These are phyloP conservation scores for Didymella pinodella DNA, from an alignment of 2,329 filamentous ascomycete species.

Conservation along the genomic window DNA sequence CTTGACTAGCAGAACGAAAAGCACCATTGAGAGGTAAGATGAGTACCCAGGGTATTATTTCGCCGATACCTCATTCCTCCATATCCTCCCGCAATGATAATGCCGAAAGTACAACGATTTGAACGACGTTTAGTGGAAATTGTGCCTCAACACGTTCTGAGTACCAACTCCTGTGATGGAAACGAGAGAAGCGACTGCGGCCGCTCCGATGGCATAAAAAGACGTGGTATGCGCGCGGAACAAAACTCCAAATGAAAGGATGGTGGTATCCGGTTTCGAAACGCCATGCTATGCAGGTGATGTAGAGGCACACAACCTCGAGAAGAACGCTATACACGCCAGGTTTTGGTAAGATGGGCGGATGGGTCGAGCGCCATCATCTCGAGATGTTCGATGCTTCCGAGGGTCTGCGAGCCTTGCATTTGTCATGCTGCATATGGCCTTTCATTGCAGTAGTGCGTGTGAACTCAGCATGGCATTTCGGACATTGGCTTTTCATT, in stretches of 20 bases:
- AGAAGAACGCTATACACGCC: neutral
- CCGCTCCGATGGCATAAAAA: neutral
- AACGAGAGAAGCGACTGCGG: neutral
- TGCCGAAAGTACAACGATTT: neutral
- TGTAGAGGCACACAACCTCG: neutral
- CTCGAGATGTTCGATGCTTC: slow-evolving; percentile 39
- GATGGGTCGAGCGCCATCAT: neutral
- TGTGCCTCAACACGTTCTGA: neutral
- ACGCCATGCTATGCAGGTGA: slow-evolving; percentile 18
- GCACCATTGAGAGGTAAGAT: neutral
- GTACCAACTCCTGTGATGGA: neutral
- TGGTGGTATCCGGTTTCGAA: neutral
- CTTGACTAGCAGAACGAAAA: neutral
- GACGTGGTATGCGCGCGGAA: neutral
- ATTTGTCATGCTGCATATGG: slow-evolving; percentile 87
- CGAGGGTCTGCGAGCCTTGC: slow-evolving; percentile 73
- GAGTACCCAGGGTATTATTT: slow-evolving; percentile 1
- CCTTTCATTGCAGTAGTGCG: slow-evolving; percentile 88
- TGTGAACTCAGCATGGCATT: slow-evolving; percentile 93
- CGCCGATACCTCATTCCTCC: neutral
- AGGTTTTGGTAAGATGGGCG: neutral
- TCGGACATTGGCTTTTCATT: slow-evolving; percentile 85
- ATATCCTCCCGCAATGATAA: slow-evolving; percentile 11
- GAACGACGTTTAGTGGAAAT: neutral
- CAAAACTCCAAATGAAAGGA: neutral